Evolutionary conservation across 768 basidiomycete species (phyloP), one percentile per base, ranked within the genome.

Genomic region (Fomitopsis serialis): DNA sequence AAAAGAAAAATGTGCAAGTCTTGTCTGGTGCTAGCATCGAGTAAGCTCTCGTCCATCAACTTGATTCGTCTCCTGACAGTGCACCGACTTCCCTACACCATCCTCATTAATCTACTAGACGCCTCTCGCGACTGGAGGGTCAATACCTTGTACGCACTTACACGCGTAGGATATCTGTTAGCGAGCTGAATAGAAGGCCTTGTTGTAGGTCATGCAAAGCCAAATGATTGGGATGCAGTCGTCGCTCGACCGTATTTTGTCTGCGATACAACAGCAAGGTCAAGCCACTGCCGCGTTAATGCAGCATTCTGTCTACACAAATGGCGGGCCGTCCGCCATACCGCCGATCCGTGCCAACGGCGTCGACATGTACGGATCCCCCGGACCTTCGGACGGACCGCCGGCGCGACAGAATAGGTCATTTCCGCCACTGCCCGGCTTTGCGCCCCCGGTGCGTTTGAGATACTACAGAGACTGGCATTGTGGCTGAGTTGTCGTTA

Each of bases 151-250:
- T 91, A 74, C 54, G 72, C 68, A 27, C 42, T 36, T 24, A 5
- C 15, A 19, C 15, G 37, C 15, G 15, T 13, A 22, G 24, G 35
- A 17, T 44, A 2, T 22, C 34, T 17, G 5, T 24, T 19, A 17
- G n/a, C 45, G 45, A 13, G 17, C 49, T 36, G 17, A 48, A 17
- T 37, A 29, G 45, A 29, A 42, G 32, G 24, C 46, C 56, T 55
- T 53, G 48, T 21, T 40, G 34, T 17, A 90, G 89, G 86, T 91
- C 60, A 89, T 93, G 82, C 89, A 93, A 68, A 90, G 89, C 70
- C 91, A 92, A 67, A 92, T 93, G 88, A 92, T 93, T 61, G 91
- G 91, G 61, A 89, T 93, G 86, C 92, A 93, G 70, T 87, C 89
- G 5, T 87, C 90, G 23, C 68, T 93, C 58, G 91, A 93, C 70